phyloP scores from a whole-genome alignment of 805 yeast species.

The Wickerhamiella siamensis region DNA sequence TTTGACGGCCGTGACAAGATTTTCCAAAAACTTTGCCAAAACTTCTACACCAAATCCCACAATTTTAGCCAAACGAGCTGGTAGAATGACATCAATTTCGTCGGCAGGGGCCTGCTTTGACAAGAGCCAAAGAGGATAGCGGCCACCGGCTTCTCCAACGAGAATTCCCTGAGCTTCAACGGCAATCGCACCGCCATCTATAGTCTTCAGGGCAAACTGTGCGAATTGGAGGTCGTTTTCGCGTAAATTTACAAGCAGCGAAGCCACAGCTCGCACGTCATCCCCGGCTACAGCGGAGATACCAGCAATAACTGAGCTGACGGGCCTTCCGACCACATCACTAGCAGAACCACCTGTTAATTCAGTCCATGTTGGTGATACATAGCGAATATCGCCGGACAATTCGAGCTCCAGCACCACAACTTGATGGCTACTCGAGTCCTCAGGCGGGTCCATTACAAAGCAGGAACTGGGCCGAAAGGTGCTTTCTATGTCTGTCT shows the following conservation, averaged over 20 bases:
- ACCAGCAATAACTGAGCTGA: slow-evolving; percentile 18
- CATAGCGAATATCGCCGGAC: slow-evolving; percentile 60
- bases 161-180: slow-evolving; percentile 72
- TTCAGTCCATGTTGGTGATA: slow-evolving; percentile 64
- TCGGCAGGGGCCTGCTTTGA: slow-evolving; percentile 59
- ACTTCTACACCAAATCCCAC: slow-evolving; percentile 84
- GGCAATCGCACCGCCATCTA: slow-evolving; percentile 13
- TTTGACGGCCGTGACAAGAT: slow-evolving; percentile 48
- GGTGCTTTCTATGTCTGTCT: too few species aligned
- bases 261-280: slow-evolving; percentile 23
- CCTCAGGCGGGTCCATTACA: neutral
- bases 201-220: neutral
- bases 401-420: slow-evolving; percentile 74
- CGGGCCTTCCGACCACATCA: slow-evolving; percentile 14
- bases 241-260: slow-evolving; percentile 14
- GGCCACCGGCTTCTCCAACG: slow-evolving; percentile 44
- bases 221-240: slow-evolving; percentile 9
- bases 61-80: slow-evolving; percentile 38
- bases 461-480: neutral
- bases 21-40: slow-evolving; percentile 56
- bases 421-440: slow-evolving; percentile 25
- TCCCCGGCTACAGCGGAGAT: slow-evolving; percentile 15
- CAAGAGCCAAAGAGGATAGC: slow-evolving; percentile 75
- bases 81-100: slow-evolving; percentile 44
- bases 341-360: slow-evolving; percentile 39